These are phyloP conservation scores for Trichosporon coremiiforme DNA, from an alignment of 1,284 basidiomycete species.

Conservation along the genomic window DNA sequence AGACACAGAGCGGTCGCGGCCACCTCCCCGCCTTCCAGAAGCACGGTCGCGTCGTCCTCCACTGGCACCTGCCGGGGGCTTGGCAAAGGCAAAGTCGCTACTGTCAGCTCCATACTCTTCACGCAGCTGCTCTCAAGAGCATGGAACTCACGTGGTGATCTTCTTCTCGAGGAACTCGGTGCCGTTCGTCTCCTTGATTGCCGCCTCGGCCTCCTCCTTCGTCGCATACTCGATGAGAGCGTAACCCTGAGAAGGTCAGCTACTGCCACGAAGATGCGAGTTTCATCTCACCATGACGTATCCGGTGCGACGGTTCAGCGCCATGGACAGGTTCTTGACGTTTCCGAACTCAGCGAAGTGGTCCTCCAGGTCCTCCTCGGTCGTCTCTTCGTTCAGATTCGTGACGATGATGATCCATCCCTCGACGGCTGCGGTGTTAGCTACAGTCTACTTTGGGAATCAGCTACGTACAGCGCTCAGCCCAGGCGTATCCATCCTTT, in stretches of 20 bases:
- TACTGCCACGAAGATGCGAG: neutral
- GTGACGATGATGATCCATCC: conserved; percentile 98
- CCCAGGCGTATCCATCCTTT: conserved; percentile 30
- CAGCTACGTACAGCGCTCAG: conserved; percentile 36
- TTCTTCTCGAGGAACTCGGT: conserved; percentile 82
- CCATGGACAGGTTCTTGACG: conserved; percentile 95
- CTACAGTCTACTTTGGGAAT: neutral
- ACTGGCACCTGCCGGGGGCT: conserved; percentile 67
- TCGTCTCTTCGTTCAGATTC: conserved; percentile 95
- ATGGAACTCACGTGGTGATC: conserved; percentile 64
- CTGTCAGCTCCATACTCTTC: conserved; percentile 9
- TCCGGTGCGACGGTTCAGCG: conserved; percentile 93
- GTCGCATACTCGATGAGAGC: conserved; percentile 95
- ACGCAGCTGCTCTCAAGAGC: neutral
- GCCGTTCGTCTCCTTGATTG: conserved; percentile 79
- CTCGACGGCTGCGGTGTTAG: conserved; percentile 74
- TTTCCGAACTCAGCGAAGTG: conserved; percentile 97
- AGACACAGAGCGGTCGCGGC: conserved; percentile 47
- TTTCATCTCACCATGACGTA: conserved; percentile 84
- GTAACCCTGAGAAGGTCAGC: conserved; percentile 69
- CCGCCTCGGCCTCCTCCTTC: conserved; percentile 86
- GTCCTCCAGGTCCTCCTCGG: conserved; percentile 95
- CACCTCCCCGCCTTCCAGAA: conserved; percentile 29
- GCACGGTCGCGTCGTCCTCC: conserved; percentile 22
- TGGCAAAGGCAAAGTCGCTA: conserved; percentile 91